Base-by-base conservation (phyloP, 495 filamentous ascomycete species). In the Parathielavia appendiculata region DNA sequence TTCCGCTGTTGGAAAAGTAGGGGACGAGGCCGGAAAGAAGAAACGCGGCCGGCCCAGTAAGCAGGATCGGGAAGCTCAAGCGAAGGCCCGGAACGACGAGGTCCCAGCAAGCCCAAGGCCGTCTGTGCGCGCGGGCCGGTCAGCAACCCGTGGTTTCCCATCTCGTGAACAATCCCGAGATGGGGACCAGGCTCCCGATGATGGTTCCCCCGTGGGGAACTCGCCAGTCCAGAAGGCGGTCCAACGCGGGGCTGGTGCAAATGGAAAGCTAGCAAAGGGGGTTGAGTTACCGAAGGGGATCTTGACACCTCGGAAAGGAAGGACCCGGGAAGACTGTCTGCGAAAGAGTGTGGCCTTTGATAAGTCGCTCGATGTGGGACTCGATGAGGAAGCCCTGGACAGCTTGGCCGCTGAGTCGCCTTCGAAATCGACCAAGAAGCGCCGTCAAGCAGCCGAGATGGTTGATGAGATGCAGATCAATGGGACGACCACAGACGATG, bases 341-440 rank as follows among this genome's bases (percentile, higher is more conserved):
- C 63, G 47, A 22, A 79, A 78, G 60, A 76, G 58, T 44, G 76
- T 77, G 16, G 69, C 67, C 0, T 79, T 79, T 58, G 66, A 68
- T 30, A 61, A 66, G 35, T 39, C 35, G 22, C 36, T 39, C 11
- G 63, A 59, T 16, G 60, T 66, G 32, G 39, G 41, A 22, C 36
- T 39, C 11, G 63, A 58, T 16, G 60, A 67, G 9, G 62, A 62
- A 23, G 63, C 56, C 13, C 67, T 70, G 34, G 61, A 71, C 11
- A 54, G 39, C 3, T 45, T 44, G 32, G 30, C 26, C 7, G 57
- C 51, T 10, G 51, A 56, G 17, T 55, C 51, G 11, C 51, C 52
- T 35, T 44, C 38, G 20, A 49, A 55, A 22, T 52, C 23, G n/a
- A 50, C n/a, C 16, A 48, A 41, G 51, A 65, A 56, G 51, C 36